Percentiles rank a stretch among this genome's conserved stretches.
Evolutionary conservation across 1,284 basidiomycete species (phyloP).

Genomic region (Amylostereum chailletii): DNA sequence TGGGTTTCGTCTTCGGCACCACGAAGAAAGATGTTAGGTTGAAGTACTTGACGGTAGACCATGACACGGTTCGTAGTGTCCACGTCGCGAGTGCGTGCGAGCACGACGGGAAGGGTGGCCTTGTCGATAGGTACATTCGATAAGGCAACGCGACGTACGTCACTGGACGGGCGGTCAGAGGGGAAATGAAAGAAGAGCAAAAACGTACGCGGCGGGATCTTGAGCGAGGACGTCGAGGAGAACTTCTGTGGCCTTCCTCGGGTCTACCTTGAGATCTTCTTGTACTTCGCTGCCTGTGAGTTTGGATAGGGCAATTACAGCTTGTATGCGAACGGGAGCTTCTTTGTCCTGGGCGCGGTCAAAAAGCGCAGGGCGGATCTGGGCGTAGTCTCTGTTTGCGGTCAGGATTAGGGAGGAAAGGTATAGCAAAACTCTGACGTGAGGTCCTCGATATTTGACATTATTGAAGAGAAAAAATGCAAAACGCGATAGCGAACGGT

Average conservation of each 20-base stretch:
- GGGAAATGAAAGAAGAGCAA: background rate
- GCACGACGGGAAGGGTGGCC: conserved; percentile 56
- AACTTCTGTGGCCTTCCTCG: conserved; percentile 57
- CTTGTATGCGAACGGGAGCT: conserved; percentile 73
- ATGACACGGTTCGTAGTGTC: conserved; percentile 79
- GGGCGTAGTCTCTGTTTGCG: conserved; percentile 28
- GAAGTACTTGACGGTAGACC: conserved; percentile 68
- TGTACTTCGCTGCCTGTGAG: conserved; percentile 73
- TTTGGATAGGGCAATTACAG: conserved; percentile 80
- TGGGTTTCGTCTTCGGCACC: conserved; percentile 14
- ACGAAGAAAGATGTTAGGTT: conserved; percentile 17
- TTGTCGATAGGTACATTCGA: conserved; percentile 67
- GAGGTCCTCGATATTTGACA: conserved; percentile 68
- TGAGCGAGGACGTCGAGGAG: conserved; percentile 68
- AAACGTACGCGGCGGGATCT: conserved; percentile 73
- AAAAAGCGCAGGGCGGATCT: conserved; percentile 64
- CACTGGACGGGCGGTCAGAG: conserved; percentile 35
- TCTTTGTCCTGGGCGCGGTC: conserved; percentile 86
- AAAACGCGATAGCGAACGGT: conserved; percentile 76
- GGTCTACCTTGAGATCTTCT: conserved; percentile 56
- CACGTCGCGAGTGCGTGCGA: conserved; percentile 80
- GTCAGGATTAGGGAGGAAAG: no score
- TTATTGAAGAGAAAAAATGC: conserved; percentile 74
- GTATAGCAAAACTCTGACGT: no score
- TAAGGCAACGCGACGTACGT: conserved; percentile 85